Evolutionary conservation across 768 basidiomycete genomes (phyloP), one percentile per base, ranked within the genome.

Genomic region (Boletus subparvulus): DNA sequence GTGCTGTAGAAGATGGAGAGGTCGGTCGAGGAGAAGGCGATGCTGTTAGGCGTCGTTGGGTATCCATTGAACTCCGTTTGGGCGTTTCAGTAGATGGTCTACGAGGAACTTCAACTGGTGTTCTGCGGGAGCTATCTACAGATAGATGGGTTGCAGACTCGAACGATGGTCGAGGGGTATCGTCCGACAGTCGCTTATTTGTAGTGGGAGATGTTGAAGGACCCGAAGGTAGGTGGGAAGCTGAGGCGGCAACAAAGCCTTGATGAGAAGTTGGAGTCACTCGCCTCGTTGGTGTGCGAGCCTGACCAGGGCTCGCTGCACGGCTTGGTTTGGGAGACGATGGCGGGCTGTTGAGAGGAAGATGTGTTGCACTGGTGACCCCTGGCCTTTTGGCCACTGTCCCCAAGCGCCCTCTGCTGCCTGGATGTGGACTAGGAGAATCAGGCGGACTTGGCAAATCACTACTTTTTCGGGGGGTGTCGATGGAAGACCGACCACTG

Each of bases 161-260:
- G 8, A 44, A 13, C 17, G 56, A 58, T 17, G 61, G 60, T 40
- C 69, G 62, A 50, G 56, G 54, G 16, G 63, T 33, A 28, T 69
- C 60, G 16, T 69, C 39, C 17, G 69, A 72, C 16, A 68, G 60
- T 52, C 69, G 65, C 30, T 71, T 68, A 37, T 65, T 65, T 47
- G 68, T 50, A 26, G 68, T 54, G 5, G 74, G 67, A 13, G 78
- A 63, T 36, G 63, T 64, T 11, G 68, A 61, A 12, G 70, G 59
- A 46, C 48, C 58, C 19, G 79, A 69, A n/a, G 81, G 80, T 49
- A 83, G 72, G 60, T 82, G 79, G 3, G 83, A 78, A 3, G 80
- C 69, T 4, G 85, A 84, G 6, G 77, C 62, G 3, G 85, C 83
- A 7, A 75, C 67, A 19, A 79, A 63, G 30, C 78, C 77, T 56